Evolutionary conservation across 768 basidiomycete genomes (phyloP).

Genomic region (Goffeauzyma gilvescens): DNA sequence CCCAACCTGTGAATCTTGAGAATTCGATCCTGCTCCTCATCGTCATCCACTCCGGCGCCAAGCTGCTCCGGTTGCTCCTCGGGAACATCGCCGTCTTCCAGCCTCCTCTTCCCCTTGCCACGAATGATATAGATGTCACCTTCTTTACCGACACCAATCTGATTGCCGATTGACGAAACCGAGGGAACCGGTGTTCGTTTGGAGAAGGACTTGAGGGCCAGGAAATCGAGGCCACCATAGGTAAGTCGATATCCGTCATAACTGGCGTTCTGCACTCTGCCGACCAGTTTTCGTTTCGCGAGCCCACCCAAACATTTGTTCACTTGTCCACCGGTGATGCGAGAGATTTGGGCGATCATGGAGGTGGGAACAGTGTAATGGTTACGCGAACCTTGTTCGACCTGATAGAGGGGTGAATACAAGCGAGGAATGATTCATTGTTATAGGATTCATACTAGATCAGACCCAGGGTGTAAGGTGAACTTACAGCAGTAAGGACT

Average conservation of each 20-base stretch:
- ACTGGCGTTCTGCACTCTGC: constrained; percentile 74
- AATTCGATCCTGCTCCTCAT: constrained; percentile 39
- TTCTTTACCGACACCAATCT: constrained; percentile 97
- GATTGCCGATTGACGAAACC: constrained; percentile 80
- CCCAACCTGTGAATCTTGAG: constrained; percentile 91
- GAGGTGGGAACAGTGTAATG: constrained; percentile 83
- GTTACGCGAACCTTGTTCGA: constrained; percentile 95
- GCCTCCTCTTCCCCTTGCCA: constrained; percentile 5
- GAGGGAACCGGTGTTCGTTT: constrained; percentile 49
- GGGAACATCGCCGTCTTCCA: neutral
- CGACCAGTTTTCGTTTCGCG: constrained; percentile 77
- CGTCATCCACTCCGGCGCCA: neutral
- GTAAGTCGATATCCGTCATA: constrained; percentile 98
- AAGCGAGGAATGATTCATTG: neutral
- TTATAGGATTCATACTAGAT: no score
- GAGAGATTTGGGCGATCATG: constrained; percentile 79
- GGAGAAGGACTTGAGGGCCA: constrained; percentile 81
- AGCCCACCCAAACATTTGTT: constrained; percentile 79
- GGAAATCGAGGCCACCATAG: constrained; percentile 94
- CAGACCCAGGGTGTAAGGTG: neutral
- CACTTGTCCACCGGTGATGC: constrained; percentile 76
- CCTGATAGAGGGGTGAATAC: constrained; percentile 41
- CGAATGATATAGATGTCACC: constrained; percentile 44
- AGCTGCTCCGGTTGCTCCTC: neutral
- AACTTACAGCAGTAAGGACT: constrained; percentile 72